Conservation (phyloP, 768 basidiomycete species). For the Leccinellum albellum region DNA sequence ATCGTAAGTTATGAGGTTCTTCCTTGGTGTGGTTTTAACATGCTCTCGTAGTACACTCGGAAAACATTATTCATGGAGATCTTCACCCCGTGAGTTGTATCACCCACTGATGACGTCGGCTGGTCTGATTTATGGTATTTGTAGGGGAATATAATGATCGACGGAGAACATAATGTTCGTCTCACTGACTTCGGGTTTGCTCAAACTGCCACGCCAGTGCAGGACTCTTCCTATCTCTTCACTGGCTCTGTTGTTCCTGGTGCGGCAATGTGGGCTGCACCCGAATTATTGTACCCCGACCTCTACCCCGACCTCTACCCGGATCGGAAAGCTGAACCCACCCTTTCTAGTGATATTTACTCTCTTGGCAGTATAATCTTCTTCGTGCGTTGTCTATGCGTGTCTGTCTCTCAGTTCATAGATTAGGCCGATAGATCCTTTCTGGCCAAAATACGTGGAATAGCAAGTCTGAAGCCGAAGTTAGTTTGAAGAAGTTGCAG, state of each 20-base stretch:
- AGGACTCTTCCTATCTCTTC: background rate
- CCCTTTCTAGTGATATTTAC: constrained; percentile 1
- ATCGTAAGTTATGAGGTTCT: background rate
- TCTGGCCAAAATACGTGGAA: background rate
- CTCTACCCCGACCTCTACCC: background rate
- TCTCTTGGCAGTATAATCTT: constrained; percentile 3
- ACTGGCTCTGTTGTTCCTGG: background rate
- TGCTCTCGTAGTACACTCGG: background rate
- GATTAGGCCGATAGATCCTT: background rate
- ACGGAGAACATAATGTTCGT: background rate
- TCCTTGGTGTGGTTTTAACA: background rate
- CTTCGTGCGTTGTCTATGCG: background rate
- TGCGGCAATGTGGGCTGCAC: background rate
- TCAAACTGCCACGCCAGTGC: background rate
- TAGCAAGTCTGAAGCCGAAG: background rate
- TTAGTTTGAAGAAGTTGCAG: background rate
- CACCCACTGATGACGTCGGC: too few species aligned
- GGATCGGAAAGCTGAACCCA: background rate
- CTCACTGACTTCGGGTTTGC: constrained; percentile 6
- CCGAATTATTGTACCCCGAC: background rate
- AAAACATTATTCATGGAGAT: constrained; percentile 1
- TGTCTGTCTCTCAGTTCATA: background rate
- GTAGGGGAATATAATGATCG: constrained; percentile 5
- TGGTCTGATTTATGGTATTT: background rate
- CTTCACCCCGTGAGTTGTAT: constrained; percentile 4